Base-by-base conservation (phyloP, 1,284 basidiomycete species). In the Neolentinus lepideus region DNA sequence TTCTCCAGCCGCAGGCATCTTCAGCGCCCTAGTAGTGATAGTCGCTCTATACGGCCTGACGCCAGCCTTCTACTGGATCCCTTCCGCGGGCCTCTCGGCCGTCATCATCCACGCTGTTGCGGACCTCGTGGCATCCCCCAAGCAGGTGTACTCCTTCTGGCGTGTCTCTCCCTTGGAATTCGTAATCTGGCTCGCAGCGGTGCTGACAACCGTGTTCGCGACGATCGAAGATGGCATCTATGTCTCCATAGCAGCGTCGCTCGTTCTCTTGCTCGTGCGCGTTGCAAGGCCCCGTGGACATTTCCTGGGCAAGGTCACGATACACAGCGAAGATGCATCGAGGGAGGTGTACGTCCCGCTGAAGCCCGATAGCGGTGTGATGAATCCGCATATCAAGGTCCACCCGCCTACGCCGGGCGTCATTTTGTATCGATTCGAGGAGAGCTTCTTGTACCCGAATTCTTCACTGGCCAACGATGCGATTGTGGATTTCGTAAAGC, bases 51-150 rank as follows among this genome's bases (percentile, higher is more conserved):
- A 98, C 69, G 96, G 94, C 35, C 80, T 98, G 31, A 93, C 93
- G 0, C 82, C 85, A 21, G 92, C 92, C 10, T 96, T 96, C 81
- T 94, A 75, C 72, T 93, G 86, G 85, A 92, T 93, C 60, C 90
- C 90, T 46, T 84, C 62, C 36, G 88, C 88, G 1, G 83, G 79
- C 24, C 82, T 99, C 9, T 88, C 92, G 4, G 96, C 95, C 24
- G 84, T 98, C 62, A 98, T 99, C 70, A 97, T 98, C 63, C 94
- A 97, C 67, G 93, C 93, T 51, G 93, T 99, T 33, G 89, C 88
- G 8, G 94, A 97, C 71, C 80, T 99, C 56, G 88, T 99, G 56
- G 88, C 94, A 11, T 85, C 88, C 1, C 96, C 94, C 1, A 73
- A 81, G 55, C 90, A 95, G 67, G 85, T 90, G n/a, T 97, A 89